Evolutionary conservation across 1,284 basidiomycete species (phyloP), one percentile per base, ranked within the genome.

Genomic region (Mrakiaceae sp.): DNA sequence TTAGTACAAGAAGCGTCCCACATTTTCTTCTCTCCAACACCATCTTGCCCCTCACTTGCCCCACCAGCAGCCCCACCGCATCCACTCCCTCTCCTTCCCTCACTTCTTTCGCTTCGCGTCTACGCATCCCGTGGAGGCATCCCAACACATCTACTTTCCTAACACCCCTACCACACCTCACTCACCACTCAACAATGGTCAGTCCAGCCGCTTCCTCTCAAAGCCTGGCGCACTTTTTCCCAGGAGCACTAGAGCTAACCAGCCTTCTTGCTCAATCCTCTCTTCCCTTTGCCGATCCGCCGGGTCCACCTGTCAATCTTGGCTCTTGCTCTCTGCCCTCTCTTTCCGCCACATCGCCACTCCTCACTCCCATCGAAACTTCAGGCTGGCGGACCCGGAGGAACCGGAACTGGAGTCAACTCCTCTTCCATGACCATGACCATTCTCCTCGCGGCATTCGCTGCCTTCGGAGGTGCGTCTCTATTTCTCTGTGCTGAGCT

Each of bases 331-430:
- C 49, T 5, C 5, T 53, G 16, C 49, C 27, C 10, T 40, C 8
- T 6, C 16, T 47, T 44, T 39, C n/a, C 46, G 3, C 40, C 40
- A 58, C 48, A 2, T n/a, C n/a, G n/a, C n/a, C 48, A 27, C 27
- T 27, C 27, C 27, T 27, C 27, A 27, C 27, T 27, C 27, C 27
- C 27, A 27, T 27, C 27, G 27, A 49, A 49, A 14, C 8, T 8
- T 14, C n/a, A 40, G 47, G 62, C 55, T 52, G 62, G 54, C 27
- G 62, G 62, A 58, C 55, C 62, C 9, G 62, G 47, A 27, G 62
- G 55, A 42, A 52, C 55, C 8, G 62, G 62, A 43, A 51, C 54
- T 12, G 62, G 62, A 16, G 43, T 64, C 39, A n/a, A 60, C 11
- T n/a, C n/a, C 43, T 14, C 14, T n/a, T 48, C 46, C 43, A 60